phyloP scores from a whole-genome alignment of 2,329 filamentous ascomycete genomes.

The Ceratocystis alfenasii region DNA sequence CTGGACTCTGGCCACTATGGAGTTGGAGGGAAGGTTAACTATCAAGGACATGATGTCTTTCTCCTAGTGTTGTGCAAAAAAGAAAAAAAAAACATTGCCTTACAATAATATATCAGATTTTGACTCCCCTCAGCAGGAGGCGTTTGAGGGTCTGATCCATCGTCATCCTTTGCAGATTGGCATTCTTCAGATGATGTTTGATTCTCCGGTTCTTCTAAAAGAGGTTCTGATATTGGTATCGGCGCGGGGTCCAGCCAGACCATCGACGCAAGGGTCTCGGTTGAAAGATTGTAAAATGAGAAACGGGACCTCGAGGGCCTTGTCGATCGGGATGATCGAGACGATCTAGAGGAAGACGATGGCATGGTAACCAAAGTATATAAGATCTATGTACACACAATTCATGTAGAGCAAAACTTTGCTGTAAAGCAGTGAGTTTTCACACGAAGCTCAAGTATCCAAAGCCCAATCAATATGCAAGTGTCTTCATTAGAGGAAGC shows the following conservation, averaged over 20 bases:
- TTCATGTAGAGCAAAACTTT: not conserved
- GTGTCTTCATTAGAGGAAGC: too few species aligned
- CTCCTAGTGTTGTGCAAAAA: not conserved
- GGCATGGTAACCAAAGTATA: not conserved
- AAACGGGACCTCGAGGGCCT: constrained; percentile 17
- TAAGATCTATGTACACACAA: too few species aligned
- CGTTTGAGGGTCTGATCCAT: constrained; percentile 38
- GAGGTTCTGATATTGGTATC: constrained; percentile 56
- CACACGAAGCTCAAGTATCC: too few species aligned
- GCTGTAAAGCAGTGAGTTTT: not conserved
- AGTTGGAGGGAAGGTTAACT: not conserved
- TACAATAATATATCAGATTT: constrained; percentile 56
- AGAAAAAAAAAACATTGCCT: constrained; percentile 24
- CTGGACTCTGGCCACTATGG: constrained; percentile 60
- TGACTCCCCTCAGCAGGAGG: constrained; percentile 33
- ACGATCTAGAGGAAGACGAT: constrained; percentile 16
- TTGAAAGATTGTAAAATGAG: constrained; percentile 20
- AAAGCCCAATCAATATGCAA: too few species aligned
- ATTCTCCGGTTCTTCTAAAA: constrained; percentile 39
- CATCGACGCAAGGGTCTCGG: constrained; percentile 38
- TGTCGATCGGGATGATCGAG: constrained; percentile 5
- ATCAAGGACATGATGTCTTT: not conserved
- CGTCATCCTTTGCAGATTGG: constrained; percentile 32
- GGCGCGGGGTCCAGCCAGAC: constrained; percentile 73
- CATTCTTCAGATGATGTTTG: constrained; percentile 32